Percentiles rank a stretch among this genome's conserved stretches.
phyloP scores from a whole-genome alignment of 1,284 basidiomycete genomes.

The Fistulinella staudtii region DNA sequence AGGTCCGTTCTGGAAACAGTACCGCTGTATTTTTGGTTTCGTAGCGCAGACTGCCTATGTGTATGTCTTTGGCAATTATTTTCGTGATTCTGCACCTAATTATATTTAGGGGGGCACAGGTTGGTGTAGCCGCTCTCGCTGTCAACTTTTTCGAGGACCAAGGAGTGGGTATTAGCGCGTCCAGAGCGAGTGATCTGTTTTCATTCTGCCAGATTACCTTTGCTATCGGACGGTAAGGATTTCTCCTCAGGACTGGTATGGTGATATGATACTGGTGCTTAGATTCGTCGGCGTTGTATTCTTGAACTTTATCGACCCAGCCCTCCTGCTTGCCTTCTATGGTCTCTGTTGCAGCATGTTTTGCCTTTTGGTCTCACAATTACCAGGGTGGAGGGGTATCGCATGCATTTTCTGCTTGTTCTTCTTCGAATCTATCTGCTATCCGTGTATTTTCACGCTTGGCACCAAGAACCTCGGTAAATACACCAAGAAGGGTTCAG shows the following conservation, averaged over 20 bases:
- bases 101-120: constrained; percentile 59
- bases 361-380: constrained; percentile 49
- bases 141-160: constrained; percentile 68
- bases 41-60: constrained; percentile 70
- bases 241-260: neutral
- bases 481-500: constrained; percentile 68
- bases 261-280: constrained; percentile 2
- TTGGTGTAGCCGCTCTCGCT: constrained; percentile 68
- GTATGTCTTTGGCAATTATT: constrained; percentile 31
- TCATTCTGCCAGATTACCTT: constrained; percentile 74
- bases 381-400: constrained; percentile 54
- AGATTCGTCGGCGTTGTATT: constrained; percentile 64
- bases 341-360: constrained; percentile 51
- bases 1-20: constrained; percentile 68
- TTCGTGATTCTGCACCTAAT: neutral
- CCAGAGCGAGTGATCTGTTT: constrained; percentile 59
- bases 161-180: constrained; percentile 51
- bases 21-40: constrained; percentile 68
- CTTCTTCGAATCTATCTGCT: constrained; percentile 76
- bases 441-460: constrained; percentile 69
- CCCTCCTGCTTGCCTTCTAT: constrained; percentile 57
- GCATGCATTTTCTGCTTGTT: constrained; percentile 66
- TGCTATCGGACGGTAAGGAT: constrained; percentile 55
- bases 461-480: constrained; percentile 67
- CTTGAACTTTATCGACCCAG: constrained; percentile 62